A percentile compares a stretch with the other conserved stretches of the same genome.
Evolutionary conservation across 2,329 filamentous ascomycete species (phyloP).

Genomic region (Apiospora arundinis): DNA sequence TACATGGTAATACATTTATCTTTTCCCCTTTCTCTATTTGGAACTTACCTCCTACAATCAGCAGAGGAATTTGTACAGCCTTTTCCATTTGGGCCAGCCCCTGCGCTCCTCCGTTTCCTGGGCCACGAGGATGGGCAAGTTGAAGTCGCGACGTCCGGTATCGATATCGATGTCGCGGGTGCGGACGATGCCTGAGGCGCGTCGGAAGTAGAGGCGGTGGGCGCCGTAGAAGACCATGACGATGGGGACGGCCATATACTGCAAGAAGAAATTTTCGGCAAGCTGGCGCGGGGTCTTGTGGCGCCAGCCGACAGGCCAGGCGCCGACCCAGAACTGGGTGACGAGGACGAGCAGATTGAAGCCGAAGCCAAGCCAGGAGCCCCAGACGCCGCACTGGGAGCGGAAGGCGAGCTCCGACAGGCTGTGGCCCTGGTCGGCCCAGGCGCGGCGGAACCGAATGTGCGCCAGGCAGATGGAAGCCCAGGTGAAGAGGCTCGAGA

Average conservation of each 20-base stretch:
- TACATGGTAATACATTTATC: not conserved
- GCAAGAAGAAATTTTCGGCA: conserved; percentile 73
- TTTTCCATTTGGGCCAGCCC: conserved; percentile 79
- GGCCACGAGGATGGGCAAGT: conserved; percentile 77
- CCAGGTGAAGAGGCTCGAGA: conserved; percentile 82
- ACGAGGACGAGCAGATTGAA: conserved; percentile 79
- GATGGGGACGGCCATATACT: conserved; percentile 74
- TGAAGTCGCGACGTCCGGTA: conserved; percentile 85
- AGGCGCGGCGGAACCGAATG: conserved; percentile 88
- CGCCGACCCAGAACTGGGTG: conserved; percentile 88
- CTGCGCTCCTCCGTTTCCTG: conserved; percentile 80
- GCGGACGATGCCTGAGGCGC: conserved; percentile 64
- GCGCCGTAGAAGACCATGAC: conserved; percentile 70
- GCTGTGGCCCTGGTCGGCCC: conserved; percentile 71
- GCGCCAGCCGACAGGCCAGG: conserved; percentile 72
- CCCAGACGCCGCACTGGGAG: conserved; percentile 78
- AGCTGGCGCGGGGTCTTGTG: conserved; percentile 51
- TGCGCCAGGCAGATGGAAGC: conserved; percentile 86
- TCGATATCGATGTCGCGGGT: conserved; percentile 82
- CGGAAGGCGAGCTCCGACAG: conserved; percentile 80
- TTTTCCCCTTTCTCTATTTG: not conserved
- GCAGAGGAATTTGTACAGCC: conserved; percentile 75
- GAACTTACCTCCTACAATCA: conserved; percentile 42
- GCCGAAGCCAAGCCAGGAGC: conserved; percentile 79
- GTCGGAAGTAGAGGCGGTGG: conserved; percentile 77